phyloP scores from a whole-genome alignment of 768 basidiomycete genomes.

The Boletus subcaerulescens region DNA sequence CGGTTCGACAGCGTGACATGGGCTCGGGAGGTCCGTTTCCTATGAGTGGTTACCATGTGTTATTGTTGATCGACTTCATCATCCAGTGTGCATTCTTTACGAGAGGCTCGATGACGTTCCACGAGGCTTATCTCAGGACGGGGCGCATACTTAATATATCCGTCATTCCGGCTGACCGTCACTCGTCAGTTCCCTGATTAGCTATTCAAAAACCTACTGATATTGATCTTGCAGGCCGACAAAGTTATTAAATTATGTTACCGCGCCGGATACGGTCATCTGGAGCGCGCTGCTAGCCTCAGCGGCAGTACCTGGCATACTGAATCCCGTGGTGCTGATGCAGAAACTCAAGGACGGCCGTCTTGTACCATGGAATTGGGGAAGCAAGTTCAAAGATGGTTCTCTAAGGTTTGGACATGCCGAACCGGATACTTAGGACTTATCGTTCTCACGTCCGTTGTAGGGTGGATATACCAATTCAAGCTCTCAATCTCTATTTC shows the following conservation, averaged over 20 bases:
- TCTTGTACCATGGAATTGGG: conserved; percentile 92
- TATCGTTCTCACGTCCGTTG: background rate
- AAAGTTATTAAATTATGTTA: conserved; percentile 92
- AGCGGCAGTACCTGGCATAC: conserved; percentile 92
- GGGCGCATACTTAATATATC: conserved; percentile 93
- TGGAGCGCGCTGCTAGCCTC: conserved; percentile 83
- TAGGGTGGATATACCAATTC: conserved; percentile 93
- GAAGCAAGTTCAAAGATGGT: conserved; percentile 91
- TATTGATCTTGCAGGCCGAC: conserved; percentile 61
- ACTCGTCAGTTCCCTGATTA: conserved; percentile 55
- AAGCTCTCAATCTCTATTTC: conserved; percentile 84
- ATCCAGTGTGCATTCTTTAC: conserved; percentile 83
- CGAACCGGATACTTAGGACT: background rate
- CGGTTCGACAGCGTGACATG: conserved; percentile 87
- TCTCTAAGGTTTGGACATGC: conserved; percentile 60
- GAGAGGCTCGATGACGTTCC: conserved; percentile 90
- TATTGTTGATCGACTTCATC: background rate
- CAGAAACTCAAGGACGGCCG: conserved; percentile 80
- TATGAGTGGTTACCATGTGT: background rate
- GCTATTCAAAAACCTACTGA: conserved; percentile 3
- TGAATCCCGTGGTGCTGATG: conserved; percentile 95
- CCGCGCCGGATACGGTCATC: conserved; percentile 88
- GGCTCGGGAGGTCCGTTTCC: conserved; percentile 74
- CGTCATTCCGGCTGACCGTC: conserved; percentile 85
- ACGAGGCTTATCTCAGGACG: conserved; percentile 89